Evolutionary conservation across 2,329 filamentous ascomycete genomes (phyloP).

Genomic region (Drechslerella stenobrocha): DNA sequence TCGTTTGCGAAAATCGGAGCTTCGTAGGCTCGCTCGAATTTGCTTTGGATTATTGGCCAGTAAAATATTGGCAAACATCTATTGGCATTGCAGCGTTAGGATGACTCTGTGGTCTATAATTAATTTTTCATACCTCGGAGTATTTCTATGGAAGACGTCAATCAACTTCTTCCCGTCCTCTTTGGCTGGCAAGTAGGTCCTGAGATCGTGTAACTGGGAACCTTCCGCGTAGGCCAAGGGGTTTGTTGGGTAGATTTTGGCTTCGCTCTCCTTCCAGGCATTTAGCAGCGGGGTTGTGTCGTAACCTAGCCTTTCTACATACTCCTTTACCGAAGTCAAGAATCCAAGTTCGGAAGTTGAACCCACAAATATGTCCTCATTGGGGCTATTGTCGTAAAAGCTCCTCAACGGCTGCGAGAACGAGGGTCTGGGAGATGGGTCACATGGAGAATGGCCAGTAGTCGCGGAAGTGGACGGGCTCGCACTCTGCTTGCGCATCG

Average conservation of each 20-base stretch:
- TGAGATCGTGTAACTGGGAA: conserved; percentile 29
- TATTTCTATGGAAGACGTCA: conserved; percentile 40
- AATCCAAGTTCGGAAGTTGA: conserved; percentile 44
- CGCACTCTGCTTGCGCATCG: conserved; percentile 6
- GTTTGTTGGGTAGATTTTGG: conserved; percentile 30
- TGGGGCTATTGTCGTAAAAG: conserved; percentile 30
- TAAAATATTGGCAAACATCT: conserved; percentile 39
- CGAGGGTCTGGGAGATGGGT: conserved; percentile 26
- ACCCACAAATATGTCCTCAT: conserved; percentile 41
- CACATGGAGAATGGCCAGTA: conserved; percentile 27
- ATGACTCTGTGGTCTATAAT: background rate
- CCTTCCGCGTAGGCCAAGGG: conserved; percentile 11
- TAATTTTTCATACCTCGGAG: conserved; percentile 22
- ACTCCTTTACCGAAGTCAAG: conserved; percentile 43
- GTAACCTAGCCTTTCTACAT: conserved; percentile 42
- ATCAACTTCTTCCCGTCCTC: conserved; percentile 30
- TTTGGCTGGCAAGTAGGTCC: conserved; percentile 22
- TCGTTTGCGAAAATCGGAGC: conserved; percentile 39
- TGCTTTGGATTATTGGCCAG: conserved; percentile 38
- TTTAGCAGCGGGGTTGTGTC: conserved; percentile 38
- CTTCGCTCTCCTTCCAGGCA: conserved; percentile 40
- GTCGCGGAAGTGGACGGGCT: conserved; percentile 34
- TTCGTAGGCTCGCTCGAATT: conserved; percentile 44
- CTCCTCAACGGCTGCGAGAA: conserved; percentile 32
- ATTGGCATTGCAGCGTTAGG: background rate